Conservation (phyloP, 345 rosid species). For the Arabidopsis arenosa region DNA sequence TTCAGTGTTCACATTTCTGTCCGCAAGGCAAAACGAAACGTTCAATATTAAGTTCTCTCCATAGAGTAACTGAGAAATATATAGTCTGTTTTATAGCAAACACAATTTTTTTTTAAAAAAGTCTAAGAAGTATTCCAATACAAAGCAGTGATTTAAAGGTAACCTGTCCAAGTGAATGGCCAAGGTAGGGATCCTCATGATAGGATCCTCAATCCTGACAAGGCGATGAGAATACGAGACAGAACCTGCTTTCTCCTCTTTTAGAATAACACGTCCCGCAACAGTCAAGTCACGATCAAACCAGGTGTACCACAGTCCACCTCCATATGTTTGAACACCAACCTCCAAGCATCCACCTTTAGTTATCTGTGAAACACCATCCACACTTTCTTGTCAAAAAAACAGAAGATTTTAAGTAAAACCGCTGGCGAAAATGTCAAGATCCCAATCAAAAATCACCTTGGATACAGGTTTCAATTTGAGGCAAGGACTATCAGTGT, state of each 20-base stretch:
- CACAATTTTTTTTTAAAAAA: neutral
- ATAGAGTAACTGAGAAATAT: neutral
- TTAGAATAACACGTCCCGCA: constrained; percentile 86
- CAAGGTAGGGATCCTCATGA: constrained; percentile 89
- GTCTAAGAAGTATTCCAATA: neutral
- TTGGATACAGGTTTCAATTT: constrained; percentile 93
- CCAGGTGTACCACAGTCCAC: constrained; percentile 99
- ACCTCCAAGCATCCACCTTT: constrained; percentile 86
- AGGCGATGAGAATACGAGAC: constrained; percentile 69
- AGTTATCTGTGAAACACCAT: constrained; percentile 55
- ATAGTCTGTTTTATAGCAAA: neutral
- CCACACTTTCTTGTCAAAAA: no score
- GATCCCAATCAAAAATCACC: constrained; percentile 48
- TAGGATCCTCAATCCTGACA: constrained; percentile 81
- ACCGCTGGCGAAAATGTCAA: no score
- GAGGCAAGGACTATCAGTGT: constrained; percentile 95
- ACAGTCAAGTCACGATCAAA: constrained; percentile 96
- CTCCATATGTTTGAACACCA: constrained; percentile 93
- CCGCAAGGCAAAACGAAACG: constrained; percentile 17
- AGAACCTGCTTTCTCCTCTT: constrained; percentile 63
- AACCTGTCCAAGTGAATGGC: constrained; percentile 98
- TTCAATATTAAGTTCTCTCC: neutral
- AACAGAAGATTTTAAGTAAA: no score
- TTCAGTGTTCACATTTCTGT: constrained; percentile 76
- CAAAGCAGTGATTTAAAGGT: neutral